A percentile compares a stretch with the other conserved stretches of the same genome.
These are phyloP conservation scores for Dinochytrium kinnereticum DNA, from an alignment of 371 early-diverging fungal genomes.

Conservation along the genomic window DNA sequence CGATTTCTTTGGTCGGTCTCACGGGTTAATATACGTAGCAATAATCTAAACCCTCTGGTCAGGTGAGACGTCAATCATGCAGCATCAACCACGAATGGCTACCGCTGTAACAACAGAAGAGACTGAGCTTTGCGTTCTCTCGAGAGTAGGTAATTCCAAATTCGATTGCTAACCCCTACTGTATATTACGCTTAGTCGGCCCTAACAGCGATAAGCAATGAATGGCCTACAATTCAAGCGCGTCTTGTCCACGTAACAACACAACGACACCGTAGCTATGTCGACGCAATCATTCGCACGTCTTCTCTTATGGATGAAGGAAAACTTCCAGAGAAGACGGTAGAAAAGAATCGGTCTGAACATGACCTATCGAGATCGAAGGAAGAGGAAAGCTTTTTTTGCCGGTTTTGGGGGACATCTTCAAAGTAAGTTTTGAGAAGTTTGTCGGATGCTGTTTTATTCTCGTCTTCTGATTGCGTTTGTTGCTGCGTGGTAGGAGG, in stretches of 20 bases:
- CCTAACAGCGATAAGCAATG: slow-evolving; percentile 2
- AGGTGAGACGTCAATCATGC: slow-evolving; percentile 17
- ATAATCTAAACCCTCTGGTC: not conserved
- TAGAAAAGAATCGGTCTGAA: not conserved
- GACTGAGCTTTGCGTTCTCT: slow-evolving; percentile 14
- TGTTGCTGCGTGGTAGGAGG: too few species aligned
- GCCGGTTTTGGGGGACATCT: too few species aligned
- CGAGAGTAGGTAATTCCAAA: not conserved
- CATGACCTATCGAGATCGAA: not conserved
- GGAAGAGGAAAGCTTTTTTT: too few species aligned
- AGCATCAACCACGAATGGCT: slow-evolving; percentile 15
- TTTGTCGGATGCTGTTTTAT: too few species aligned
- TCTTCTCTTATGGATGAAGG: not conserved
- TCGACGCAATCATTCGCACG: not conserved
- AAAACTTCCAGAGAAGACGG: not conserved
- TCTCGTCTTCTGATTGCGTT: too few species aligned
- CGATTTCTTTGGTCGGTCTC: slow-evolving; percentile 10
- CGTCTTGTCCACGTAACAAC: slow-evolving; percentile 4
- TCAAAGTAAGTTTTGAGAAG: too few species aligned
- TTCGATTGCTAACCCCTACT: not conserved
- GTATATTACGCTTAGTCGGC: not conserved
- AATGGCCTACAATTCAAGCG: slow-evolving; percentile 17
- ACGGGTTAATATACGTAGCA: not conserved
- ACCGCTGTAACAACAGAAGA: slow-evolving; percentile 10
- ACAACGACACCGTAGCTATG: slow-evolving; percentile 9